phyloP scores from a whole-genome alignment of 495 filamentous ascomycete species.

The Xylaria sp. region DNA sequence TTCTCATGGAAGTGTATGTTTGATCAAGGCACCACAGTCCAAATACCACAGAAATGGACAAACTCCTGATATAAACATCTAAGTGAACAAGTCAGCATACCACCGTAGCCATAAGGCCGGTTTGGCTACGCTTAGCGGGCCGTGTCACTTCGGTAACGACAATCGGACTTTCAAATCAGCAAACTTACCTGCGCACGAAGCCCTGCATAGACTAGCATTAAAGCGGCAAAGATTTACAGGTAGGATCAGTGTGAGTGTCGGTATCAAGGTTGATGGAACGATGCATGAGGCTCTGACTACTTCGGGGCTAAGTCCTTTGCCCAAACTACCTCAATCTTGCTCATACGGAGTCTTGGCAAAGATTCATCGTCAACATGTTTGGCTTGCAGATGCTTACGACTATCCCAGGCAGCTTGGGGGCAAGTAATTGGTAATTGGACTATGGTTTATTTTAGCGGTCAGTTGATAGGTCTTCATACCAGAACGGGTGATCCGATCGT shows the following conservation, averaged over 20 bases:
- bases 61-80: conserved; percentile 7
- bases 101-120: neutral
- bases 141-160: neutral
- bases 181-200: neutral
- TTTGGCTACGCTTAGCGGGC: neutral
- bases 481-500: neutral
- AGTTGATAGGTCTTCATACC: neutral
- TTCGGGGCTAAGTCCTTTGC: neutral
- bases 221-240: neutral
- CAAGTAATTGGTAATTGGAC: neutral
- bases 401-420: neutral
- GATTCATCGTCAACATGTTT: neutral
- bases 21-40: neutral
- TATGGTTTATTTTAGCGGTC: neutral
- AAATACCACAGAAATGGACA: neutral
- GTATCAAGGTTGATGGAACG: neutral
- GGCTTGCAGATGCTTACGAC: neutral
- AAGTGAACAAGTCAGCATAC: neutral
- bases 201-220: neutral
- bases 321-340: neutral
- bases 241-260: neutral
- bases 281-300: neutral
- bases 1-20: neutral
- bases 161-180: neutral
- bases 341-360: neutral